Base-by-base conservation (phyloP, 352 stramenopile genomes). In the Phytophthora capsici region DNA sequence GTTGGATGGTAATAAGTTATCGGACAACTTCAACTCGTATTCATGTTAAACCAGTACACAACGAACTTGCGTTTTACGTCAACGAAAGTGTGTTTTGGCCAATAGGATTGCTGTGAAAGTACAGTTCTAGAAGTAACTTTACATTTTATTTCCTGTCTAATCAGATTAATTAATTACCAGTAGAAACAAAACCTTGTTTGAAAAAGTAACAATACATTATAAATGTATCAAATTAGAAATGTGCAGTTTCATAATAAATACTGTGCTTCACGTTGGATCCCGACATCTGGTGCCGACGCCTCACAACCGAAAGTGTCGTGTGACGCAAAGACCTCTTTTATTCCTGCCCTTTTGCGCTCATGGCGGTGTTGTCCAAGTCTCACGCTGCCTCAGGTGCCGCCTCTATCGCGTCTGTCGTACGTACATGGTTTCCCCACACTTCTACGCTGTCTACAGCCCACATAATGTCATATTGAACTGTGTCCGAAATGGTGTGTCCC, bases 331-430 rank as follows among this genome's bases (percentile, higher is more conserved):
- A 5, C 37, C 28, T 63, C 50, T 55, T 36, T 32, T 16, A 8
- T 20, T 19, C 34, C 45, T 14, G 14, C 0, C 22, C 10, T 10
- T 9, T 9, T 34, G 32, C 10, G 37, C 28, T 19, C 25, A 90
- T 90, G 82, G 62, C 77, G 20, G 79, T 82, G 59, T 62, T 90
- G 44, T 90, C 82, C 55, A 90, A 86, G 69, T 78, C 79, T 19
- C 65, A 79, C 48, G 69, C 63, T 14, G 73, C 72, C 9, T 77
- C 73, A 1, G 76, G 82, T 14, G 57, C 65, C n/a, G 34, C 73
- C 6, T 86, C 82, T 26, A 69, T 80, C 50, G 71, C 59, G 20
- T 82, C 69, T 2, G 52, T 90, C 10, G 79, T 89, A 71, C 56
- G 75, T 66, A 26, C 5, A 14, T 25, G 5, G 0, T 36, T 20